phyloP scores from a whole-genome alignment of 495 filamentous ascomycete genomes.

The Aspergillus diversus region DNA sequence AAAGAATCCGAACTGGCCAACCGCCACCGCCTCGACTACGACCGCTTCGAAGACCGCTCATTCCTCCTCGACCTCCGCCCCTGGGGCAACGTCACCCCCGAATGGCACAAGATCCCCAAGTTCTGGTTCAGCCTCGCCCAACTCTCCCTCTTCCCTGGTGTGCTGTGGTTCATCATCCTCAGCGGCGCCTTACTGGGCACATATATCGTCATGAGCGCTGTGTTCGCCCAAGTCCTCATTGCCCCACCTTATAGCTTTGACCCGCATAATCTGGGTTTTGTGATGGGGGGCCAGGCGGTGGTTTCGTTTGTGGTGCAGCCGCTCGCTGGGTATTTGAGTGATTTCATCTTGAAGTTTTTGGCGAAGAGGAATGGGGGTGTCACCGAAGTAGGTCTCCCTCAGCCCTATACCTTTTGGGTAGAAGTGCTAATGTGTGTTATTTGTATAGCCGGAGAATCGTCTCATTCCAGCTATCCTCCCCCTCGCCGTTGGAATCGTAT shows the following conservation, averaged over 20 bases:
- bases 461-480: constrained; percentile 7
- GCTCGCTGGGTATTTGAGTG: constrained; percentile 25
- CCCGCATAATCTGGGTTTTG: constrained; percentile 23
- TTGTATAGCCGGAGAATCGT: constrained; percentile 2
- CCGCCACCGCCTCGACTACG: constrained; percentile 1
- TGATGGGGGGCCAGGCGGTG: constrained; percentile 27
- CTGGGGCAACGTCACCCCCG: not conserved
- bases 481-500: not conserved
- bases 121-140: constrained; percentile 24
- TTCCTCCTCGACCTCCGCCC: constrained; percentile 1
- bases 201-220: constrained; percentile 25
- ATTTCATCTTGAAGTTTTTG: constrained; percentile 11
- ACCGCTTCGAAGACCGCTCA: constrained; percentile 6
- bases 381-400: not conserved
- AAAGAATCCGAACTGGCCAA: no score
- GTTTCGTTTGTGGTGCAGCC: constrained; percentile 25
- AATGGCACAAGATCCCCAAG: constrained; percentile 11
- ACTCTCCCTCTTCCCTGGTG: constrained; percentile 21
- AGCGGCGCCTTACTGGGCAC: constrained; percentile 27
- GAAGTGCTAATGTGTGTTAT: not conserved
- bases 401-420: not conserved
- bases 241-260: constrained; percentile 23
- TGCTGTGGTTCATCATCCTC: constrained; percentile 25
- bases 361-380: not conserved
- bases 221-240: constrained; percentile 23